phyloP scores from a whole-genome alignment of 108 stramenopile genomes.

The Fragilariopsis cylindrus region DNA sequence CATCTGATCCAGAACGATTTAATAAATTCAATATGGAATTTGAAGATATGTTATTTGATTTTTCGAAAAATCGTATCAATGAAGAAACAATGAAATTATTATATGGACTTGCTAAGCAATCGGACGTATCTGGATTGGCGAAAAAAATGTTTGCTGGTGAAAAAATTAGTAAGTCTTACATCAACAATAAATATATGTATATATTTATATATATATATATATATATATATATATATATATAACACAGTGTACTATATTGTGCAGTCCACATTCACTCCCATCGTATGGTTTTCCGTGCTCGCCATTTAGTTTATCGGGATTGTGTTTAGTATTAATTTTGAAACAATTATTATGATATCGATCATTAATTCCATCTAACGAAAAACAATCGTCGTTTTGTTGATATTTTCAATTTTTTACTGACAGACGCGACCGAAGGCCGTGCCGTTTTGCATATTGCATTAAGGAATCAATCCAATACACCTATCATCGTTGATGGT shows the following conservation, averaged over 20 bases:
- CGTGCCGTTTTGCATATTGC: constrained; percentile 84
- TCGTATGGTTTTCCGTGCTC: too few relatives aligned
- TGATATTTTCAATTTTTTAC: too few relatives aligned
- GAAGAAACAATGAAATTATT: constrained; percentile 89
- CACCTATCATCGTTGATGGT: constrained; percentile 86
- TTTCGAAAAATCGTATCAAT: constrained; percentile 90
- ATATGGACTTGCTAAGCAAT: constrained; percentile 77
- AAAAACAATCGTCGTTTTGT: too few relatives aligned
- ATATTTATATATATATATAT: too few relatives aligned
- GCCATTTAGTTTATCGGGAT: too few relatives aligned
- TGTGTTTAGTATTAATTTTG: too few relatives aligned
- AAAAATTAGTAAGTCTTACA: constrained; percentile 61
- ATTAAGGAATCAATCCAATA: constrained; percentile 74
- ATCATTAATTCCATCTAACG: too few relatives aligned
- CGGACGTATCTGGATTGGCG: constrained; percentile 78
- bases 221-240: too few relatives aligned
- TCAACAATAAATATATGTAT: too few relatives aligned
- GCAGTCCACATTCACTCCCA: too few relatives aligned
- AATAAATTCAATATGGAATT: constrained; percentile 62
- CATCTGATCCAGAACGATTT: constrained; percentile 68
- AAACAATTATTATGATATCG: too few relatives aligned
- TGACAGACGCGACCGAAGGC: constrained; percentile 63
- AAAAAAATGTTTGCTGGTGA: constrained; percentile 89
- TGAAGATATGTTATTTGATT: constrained; percentile 92
- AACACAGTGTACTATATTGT: too few relatives aligned